A percentile compares a stretch with the other conserved stretches of the same genome.
Evolutionary conservation across 305 asterid species (phyloP).

Genomic region (Solanum hybrid): DNA sequence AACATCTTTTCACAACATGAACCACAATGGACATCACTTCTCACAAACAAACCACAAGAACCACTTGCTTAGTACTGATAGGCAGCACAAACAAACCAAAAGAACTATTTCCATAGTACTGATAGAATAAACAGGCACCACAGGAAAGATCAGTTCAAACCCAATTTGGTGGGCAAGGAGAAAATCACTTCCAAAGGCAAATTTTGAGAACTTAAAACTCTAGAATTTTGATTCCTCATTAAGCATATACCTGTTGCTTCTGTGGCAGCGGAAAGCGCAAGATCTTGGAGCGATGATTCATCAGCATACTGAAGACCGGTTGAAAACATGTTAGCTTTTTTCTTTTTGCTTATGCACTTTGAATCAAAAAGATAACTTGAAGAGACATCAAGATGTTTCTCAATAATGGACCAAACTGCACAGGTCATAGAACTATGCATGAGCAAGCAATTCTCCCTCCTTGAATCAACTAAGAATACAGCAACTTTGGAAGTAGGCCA

Average conservation of each 20-base stretch:
- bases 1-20: neutral
- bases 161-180: neutral
- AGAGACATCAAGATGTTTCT: slow-evolving; percentile 11
- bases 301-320: neutral
- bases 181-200: neutral
- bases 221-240: neutral
- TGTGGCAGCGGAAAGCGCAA: slow-evolving; percentile 5
- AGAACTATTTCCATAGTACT: neutral
- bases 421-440: slow-evolving; percentile 6
- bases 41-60: neutral
- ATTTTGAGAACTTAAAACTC: neutral
- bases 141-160: neutral
- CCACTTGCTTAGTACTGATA: neutral
- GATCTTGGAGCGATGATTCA: neutral
- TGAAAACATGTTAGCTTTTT: neutral
- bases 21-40: neutral
- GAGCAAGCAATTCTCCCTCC: slow-evolving; percentile 13
- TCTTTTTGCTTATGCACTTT: slow-evolving; percentile 1
- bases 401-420: slow-evolving; percentile 19
- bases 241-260: slow-evolving; percentile 9
- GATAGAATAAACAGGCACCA: neutral
- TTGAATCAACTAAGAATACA: slow-evolving; percentile 12
- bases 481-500: slow-evolving; percentile 20
- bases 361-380: neutral
- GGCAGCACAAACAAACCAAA: neutral